phyloP scores from a whole-genome alignment of 2,329 filamentous ascomycete genomes.

The Fusarium xylarioides region DNA sequence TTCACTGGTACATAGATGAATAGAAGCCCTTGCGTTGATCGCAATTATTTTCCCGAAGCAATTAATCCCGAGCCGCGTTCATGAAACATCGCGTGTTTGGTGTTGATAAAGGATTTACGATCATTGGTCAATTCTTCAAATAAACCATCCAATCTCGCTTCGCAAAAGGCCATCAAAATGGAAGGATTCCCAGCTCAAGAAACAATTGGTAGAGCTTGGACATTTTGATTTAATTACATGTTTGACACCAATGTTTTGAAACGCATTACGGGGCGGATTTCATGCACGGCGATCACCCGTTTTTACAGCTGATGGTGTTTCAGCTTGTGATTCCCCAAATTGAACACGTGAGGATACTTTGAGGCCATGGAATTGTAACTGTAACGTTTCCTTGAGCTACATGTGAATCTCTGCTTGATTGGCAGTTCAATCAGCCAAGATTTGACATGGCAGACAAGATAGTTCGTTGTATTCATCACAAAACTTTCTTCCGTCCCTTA shows the following conservation, averaged over 20 bases:
- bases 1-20: not conserved
- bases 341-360: not conserved
- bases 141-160: not conserved
- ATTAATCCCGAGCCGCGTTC: not conserved
- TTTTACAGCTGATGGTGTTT: not conserved
- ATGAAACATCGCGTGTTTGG: constrained; percentile 1
- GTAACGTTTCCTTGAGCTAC: not conserved
- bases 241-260: constrained; percentile 7
- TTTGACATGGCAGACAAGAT: not conserved
- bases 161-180: not conserved
- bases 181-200: not conserved
- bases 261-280: constrained; percentile 5
- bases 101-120: not conserved
- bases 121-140: not conserved
- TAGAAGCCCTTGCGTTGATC: not conserved
- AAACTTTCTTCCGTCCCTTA: not conserved
- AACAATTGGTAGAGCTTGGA: not conserved
- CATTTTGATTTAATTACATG: constrained; percentile 1
- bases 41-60: not conserved
- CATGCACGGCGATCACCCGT: constrained; percentile 19
- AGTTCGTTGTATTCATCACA: not conserved
- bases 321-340: not conserved
- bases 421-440: too few relatives aligned
- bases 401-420: too few relatives aligned
- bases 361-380: not conserved